Conservation (phyloP, 192 early-diverging fungal species). For the Entomortierella beljakovae region DNA sequence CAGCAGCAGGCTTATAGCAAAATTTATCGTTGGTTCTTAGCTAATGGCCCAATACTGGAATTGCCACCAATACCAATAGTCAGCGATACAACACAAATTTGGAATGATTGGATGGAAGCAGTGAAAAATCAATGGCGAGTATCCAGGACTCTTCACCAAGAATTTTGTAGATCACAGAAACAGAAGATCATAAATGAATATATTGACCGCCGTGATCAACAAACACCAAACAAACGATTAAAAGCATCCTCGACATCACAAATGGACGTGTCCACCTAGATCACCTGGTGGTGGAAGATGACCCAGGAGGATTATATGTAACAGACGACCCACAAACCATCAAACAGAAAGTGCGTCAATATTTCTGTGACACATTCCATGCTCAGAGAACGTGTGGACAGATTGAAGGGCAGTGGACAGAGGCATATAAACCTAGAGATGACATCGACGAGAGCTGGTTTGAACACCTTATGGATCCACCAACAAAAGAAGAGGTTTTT, state of each 20-base stretch:
- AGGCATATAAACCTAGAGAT: not conserved
- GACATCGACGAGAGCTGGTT: conserved; percentile 1
- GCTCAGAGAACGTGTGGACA: no score
- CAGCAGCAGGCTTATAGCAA: not conserved
- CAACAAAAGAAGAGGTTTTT: not conserved
- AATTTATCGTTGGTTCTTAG: no score
- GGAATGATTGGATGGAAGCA: no score
- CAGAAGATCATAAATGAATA: not conserved
- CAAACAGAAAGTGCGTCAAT: no score
- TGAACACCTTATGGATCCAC: not conserved
- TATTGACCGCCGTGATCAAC: not conserved
- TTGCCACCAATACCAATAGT: no score
- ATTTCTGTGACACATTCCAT: no score
- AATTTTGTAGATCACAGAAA: no score
- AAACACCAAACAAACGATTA: not conserved
- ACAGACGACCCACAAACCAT: not conserved
- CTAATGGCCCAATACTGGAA: no score
- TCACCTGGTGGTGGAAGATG: not conserved
- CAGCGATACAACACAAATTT: no score
- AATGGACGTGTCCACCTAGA: not conserved
- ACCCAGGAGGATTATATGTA: not conserved
- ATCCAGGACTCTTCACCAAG: no score
- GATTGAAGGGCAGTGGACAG: not conserved
- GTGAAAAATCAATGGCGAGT: no score
- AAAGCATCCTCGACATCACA: not conserved